Evolutionary conservation across 208 protist species (phyloP).

Genomic region (Trypanosoma lewisi): DNA sequence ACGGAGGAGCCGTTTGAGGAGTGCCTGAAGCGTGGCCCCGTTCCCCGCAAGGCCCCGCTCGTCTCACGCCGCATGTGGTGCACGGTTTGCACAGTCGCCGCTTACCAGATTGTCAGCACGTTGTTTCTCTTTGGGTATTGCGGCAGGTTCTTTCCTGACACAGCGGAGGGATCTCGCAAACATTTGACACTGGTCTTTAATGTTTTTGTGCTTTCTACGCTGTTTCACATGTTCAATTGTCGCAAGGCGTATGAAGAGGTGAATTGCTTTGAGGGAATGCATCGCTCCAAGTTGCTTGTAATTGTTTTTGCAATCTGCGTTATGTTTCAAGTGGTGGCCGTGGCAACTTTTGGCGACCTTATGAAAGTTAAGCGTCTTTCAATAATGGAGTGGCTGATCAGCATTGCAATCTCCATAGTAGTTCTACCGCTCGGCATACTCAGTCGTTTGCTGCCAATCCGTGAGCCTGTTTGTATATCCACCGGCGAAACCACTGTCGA

Average conservation of each 20-base stretch:
- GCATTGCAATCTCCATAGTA: no score
- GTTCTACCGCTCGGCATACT: no score
- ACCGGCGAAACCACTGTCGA: no score
- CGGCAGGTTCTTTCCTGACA: conserved; percentile 39
- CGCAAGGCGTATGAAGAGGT: conserved; percentile 89
- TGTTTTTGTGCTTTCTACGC: conserved; percentile 89
- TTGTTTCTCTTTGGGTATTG: conserved; percentile 48
- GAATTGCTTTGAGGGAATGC: conserved; percentile 81
- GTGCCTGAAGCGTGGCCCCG: conserved; percentile 59
- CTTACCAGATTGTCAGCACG: conserved; percentile 68
- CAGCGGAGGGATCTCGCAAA: conserved; percentile 34
- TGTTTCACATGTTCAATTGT: conserved; percentile 94
- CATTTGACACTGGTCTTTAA: conserved; percentile 96
- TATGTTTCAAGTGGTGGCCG: conserved; percentile 80
- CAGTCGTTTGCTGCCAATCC: no score
- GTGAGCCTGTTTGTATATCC: no score
- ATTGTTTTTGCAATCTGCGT: conserved; percentile 73
- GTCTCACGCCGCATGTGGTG: conserved; percentile 84
- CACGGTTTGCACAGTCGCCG: conserved; percentile 55
- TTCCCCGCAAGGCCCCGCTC: conserved; percentile 75
- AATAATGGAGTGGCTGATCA: no score
- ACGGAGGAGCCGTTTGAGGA: conserved; percentile 94
- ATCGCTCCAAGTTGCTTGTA: conserved; percentile 67
- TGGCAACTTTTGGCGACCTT: conserved; percentile 87
- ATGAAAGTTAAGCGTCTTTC: no score